phyloP scores from a whole-genome alignment of 306 rosid genomes.

The Lupinus albus region DNA sequence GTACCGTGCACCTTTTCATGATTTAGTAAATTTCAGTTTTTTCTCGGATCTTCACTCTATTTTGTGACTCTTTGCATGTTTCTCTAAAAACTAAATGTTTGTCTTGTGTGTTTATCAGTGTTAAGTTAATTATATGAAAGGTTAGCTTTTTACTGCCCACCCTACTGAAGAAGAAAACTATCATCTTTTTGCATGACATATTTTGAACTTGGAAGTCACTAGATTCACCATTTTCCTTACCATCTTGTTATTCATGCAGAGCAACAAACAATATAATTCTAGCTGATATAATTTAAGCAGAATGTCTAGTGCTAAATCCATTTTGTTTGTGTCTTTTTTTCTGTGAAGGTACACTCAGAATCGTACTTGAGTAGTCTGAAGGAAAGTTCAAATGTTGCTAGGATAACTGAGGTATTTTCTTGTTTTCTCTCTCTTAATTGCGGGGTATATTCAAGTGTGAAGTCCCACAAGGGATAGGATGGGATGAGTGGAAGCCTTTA shows the following conservation, averaged over 20 bases:
- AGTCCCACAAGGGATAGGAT: too few species aligned
- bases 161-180: background rate
- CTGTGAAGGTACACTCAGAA: slow-evolving; percentile 76
- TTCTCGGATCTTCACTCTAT: too few species aligned
- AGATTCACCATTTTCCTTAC: slow-evolving; percentile 17
- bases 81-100: background rate
- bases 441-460: too few species aligned
- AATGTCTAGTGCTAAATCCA: slow-evolving; percentile 15
- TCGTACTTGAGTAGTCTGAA: slow-evolving; percentile 74
- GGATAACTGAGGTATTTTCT: slow-evolving; percentile 72
- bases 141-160: slow-evolving; percentile 6
- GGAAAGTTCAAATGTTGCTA: slow-evolving; percentile 73
- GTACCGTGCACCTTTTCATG: background rate
- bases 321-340: slow-evolving; percentile 38
- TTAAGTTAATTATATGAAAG: slow-evolving; percentile 5
- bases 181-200: slow-evolving; percentile 2
- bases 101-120: background rate
- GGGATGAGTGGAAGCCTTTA: too few species aligned
- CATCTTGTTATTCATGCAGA: background rate
- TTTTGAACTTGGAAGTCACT: slow-evolving; percentile 19
- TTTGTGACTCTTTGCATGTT: background rate
- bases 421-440: too few species aligned
- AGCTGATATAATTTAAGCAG: slow-evolving; percentile 23
- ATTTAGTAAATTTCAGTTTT: background rate
- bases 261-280: slow-evolving; percentile 16